Evolutionary conservation across 805 yeast genomes (phyloP).

Genomic region (Kluyveromyces dobzhanskii): DNA sequence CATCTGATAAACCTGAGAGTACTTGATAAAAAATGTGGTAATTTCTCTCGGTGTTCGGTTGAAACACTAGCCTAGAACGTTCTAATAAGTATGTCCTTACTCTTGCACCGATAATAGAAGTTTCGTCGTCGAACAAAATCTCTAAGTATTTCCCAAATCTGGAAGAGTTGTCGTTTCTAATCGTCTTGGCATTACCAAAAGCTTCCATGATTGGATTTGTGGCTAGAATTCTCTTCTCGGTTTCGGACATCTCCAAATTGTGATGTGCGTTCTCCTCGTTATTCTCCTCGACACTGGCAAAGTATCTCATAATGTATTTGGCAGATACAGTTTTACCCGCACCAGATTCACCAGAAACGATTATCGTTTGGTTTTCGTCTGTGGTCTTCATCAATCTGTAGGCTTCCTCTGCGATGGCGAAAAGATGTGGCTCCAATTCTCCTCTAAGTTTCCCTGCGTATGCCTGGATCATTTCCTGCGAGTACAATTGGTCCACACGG

Average conservation of each 20-base stretch:
- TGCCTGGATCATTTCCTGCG: constrained; percentile 88
- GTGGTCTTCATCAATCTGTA: constrained; percentile 89
- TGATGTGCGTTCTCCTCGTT: constrained; percentile 28
- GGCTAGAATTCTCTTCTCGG: constrained; percentile 90
- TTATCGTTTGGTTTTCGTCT: constrained; percentile 83
- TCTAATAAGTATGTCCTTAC: constrained; percentile 89
- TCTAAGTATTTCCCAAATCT: constrained; percentile 92
- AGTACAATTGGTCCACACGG: constrained; percentile 80
- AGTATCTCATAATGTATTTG: constrained; percentile 93
- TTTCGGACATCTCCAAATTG: constrained; percentile 67
- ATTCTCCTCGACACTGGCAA: constrained; percentile 78
- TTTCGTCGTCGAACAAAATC: constrained; percentile 67
- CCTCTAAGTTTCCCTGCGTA: constrained; percentile 91
- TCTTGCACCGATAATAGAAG: constrained; percentile 87
- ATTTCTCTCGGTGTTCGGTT: constrained; percentile 84
- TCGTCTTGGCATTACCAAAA: constrained; percentile 89
- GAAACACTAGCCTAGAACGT: constrained; percentile 89
- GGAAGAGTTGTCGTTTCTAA: constrained; percentile 87
- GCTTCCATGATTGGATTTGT: constrained; percentile 90
- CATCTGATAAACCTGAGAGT: constrained; percentile 55
- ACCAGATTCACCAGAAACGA: constrained; percentile 96
- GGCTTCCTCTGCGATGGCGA: constrained; percentile 97
- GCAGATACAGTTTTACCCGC: constrained; percentile 98
- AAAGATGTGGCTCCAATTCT: constrained; percentile 92
- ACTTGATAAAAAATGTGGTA: constrained; percentile 93